A percentile compares a stretch with the other conserved stretches of the same genome.
These are phyloP conservation scores for Populus euphratica DNA, from an alignment of 345 rosid species.

Conservation along the genomic window DNA sequence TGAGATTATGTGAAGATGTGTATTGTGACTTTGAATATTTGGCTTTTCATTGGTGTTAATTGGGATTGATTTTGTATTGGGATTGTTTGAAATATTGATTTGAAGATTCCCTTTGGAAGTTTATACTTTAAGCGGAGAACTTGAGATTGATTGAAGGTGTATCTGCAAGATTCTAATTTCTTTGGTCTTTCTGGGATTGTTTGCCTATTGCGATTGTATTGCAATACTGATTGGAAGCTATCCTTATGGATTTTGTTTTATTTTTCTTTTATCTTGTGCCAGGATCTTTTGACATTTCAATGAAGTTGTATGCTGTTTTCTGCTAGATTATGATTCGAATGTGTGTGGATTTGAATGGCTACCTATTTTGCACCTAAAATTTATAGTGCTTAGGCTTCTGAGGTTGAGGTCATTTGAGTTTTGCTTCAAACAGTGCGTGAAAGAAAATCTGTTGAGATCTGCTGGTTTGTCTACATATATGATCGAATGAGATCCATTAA, in stretches of 20 bases:
- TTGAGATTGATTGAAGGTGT: neutral
- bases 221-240: too few relatives aligned
- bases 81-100: neutral
- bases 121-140: neutral
- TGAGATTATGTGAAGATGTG: slow-evolving; percentile 1
- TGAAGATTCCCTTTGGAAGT: neutral
- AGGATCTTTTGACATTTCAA: too few relatives aligned
- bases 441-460: neutral
- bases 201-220: too few relatives aligned
- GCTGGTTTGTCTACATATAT: neutral
- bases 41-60: neutral
- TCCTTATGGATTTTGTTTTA: too few relatives aligned
- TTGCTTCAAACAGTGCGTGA: neutral
- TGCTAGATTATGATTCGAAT: neutral
- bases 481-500: neutral
- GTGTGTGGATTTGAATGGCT: neutral
- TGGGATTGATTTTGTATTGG: neutral
- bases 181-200: too few relatives aligned
- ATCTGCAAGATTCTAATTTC: neutral
- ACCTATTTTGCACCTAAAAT: neutral
- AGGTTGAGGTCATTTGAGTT: neutral
- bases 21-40: neutral
- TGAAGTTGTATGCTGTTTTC: too few relatives aligned
- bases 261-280: too few relatives aligned
- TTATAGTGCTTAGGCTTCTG: neutral